Base-by-base conservation (phyloP, 2,329 filamentous ascomycete species). In the Paecilomyces formosus region DNA sequence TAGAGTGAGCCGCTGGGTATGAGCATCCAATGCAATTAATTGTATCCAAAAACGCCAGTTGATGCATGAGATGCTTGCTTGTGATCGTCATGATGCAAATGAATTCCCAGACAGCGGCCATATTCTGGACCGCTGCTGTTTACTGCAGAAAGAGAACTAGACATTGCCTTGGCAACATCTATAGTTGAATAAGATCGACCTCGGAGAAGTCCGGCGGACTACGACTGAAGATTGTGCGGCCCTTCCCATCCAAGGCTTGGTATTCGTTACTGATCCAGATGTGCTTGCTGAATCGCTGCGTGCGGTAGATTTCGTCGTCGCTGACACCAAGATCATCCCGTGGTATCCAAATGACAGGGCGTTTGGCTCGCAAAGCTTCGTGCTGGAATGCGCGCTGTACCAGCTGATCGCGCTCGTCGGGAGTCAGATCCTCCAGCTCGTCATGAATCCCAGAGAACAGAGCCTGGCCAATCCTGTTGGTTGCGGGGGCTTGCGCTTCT, bases 241-340 rank as follows among this genome's bases (percentile, higher is more conserved):
- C 85, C 72, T 91, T 92, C 58, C 86, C 88, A 76, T 97, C 91
- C 65, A 97, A 78, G 9, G 90, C 89, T 21, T 93, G 92, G 59
- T 92, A 92, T 71, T 95, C 89, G 72, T 97, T 97, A 66, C 90
- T 96, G 70, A 97, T 92, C 89, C 92, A 96, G 56, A 97, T 88
- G 63, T 81, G 80, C 60, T 89, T 85, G 69, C 88, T 93, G 71
- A 92, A 89, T 54, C 82, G 80, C 63, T 87, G 82, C 6, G 92
- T 96, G 35, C 89, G 82, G 68, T 82, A 81, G 52, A 97, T 88
- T 77, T 99, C 94, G 65, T 97, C 93, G 66, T 96, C 91, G 64
- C 89, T 92, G 58, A 99, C 84, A 4, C 94, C 94, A 4, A 97
- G 75, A 64, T 94, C 89, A 69, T 99, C 94, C 11, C 88, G 85